phyloP scores from a whole-genome alignment of 2,329 filamentous ascomycete genomes.

The Clonostachys solani region DNA sequence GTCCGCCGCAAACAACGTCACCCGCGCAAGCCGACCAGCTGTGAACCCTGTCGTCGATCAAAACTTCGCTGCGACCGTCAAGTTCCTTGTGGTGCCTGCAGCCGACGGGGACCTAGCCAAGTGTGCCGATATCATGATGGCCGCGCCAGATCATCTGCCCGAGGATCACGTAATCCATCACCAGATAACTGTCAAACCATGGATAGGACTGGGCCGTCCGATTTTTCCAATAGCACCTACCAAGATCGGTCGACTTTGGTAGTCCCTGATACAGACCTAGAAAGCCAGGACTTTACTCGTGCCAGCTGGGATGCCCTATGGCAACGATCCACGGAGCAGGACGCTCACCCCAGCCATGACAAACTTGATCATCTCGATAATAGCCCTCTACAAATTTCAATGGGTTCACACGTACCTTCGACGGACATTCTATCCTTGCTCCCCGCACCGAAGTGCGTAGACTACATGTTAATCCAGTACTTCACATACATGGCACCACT shows the following conservation, averaged over 20 bases:
- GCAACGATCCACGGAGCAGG: background rate
- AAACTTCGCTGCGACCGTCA: constrained; percentile 10
- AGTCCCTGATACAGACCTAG: background rate
- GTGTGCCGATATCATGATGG: background rate
- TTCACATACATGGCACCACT: constrained; percentile 6
- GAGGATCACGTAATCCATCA: background rate
- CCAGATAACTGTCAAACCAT: background rate
- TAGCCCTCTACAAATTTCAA: background rate
- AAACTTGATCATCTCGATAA: background rate
- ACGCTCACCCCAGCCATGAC: background rate
- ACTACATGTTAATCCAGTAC: constrained; percentile 7
- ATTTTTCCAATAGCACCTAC: too few relatives aligned
- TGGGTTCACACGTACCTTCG: constrained; percentile 1
- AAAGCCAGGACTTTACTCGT: background rate
- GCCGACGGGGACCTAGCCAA: constrained; percentile 2
- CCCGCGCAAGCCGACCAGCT: constrained; percentile 7
- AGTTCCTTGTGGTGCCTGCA: constrained; percentile 6
- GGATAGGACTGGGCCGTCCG: too few relatives aligned
- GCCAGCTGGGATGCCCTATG: background rate
- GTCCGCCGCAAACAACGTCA: too few relatives aligned
- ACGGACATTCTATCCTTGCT: constrained; percentile 3
- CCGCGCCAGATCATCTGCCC: background rate
- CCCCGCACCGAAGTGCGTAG: constrained; percentile 2
- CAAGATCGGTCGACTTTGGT: too few relatives aligned
- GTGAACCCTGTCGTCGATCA: constrained; percentile 7